Evolutionary conservation across 23 red algal genomes (phyloP), one percentile per base, ranked within the genome.

Genomic region (Gracilaria gracilis): DNA sequence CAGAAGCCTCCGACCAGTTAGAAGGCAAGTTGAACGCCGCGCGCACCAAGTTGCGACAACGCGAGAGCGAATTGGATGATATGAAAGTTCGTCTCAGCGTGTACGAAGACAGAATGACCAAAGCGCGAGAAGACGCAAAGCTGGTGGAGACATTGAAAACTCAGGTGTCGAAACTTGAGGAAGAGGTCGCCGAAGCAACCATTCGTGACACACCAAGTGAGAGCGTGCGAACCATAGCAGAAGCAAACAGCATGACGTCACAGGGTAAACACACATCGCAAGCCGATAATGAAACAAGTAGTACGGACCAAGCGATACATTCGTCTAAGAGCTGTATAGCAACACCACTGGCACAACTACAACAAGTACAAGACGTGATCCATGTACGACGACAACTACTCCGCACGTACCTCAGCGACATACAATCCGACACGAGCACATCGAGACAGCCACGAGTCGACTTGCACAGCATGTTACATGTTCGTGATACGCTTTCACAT

Each of bases 41-140:
- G 21, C 72, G 72, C 46, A 77, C 72, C 23, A 77, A 77, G 25
- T 23, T 77, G 39, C 72, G 27, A 48, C 72, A 77, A 77, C 72
- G 72, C 11, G 72, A 77, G 42, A 48, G 72, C 42, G 46, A 77
- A 37, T 20, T 77, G 25, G 72, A 77, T 23, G 72, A 77, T 50
- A 77, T 77, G 9, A 77, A 77, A 28, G 72, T 77, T 19, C 40
- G 72, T 13, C 72, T 49, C 9, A 77, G 39, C 39, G 72, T 77
- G 6, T 77, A 77, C 72, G 72, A 77, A 42, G 72, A 77, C 72
- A 23, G 46, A 25, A 77, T 77, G 72, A 77, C 40, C 72, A 77
- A 77, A 77, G 72, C 72, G 29, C 31, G 72, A 6, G 39, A 77
- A 28, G 39, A 77, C 23, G 40, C 38, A 16, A 77, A 77, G 72